phyloP scores from a whole-genome alignment of 148 eudicot species.

The Vaccinium vitisidaea region DNA sequence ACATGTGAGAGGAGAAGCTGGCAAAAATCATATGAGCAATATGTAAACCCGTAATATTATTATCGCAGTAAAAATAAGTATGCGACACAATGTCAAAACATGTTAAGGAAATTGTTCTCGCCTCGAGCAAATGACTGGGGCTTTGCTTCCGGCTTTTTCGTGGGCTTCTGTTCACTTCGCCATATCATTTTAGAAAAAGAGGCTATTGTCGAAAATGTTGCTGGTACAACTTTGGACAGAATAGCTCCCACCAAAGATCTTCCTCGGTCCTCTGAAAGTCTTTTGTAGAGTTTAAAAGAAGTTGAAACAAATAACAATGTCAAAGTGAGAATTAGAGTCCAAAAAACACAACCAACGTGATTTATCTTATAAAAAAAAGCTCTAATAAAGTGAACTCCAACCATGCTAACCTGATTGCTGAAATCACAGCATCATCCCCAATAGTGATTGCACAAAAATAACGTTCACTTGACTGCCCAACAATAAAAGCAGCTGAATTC shows the following conservation, averaged over 20 bases:
- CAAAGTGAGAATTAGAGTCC: not conserved
- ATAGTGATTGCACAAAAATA: slow-evolving; percentile 85
- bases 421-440: slow-evolving; percentile 90
- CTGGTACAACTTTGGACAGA: slow-evolving; percentile 91
- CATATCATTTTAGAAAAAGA: slow-evolving; percentile 82
- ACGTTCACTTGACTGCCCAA: slow-evolving; percentile 97
- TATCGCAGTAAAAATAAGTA: too few relatives aligned
- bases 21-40: slow-evolving; percentile 2
- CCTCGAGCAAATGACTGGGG: slow-evolving; percentile 92
- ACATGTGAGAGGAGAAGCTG: slow-evolving; percentile 90
- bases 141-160: slow-evolving; percentile 65
- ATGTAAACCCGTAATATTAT: not conserved
- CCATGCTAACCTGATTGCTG: slow-evolving; percentile 74
- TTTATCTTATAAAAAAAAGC: not conserved
- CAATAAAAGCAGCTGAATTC: slow-evolving; percentile 96
- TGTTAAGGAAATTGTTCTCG: slow-evolving; percentile 19
- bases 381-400: not conserved
- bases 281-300: slow-evolving; percentile 27
- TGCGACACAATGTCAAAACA: not conserved
- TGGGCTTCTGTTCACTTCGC: slow-evolving; percentile 56
- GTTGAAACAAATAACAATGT: not conserved
- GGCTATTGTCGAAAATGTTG: slow-evolving; percentile 84
- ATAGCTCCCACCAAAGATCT: slow-evolving; percentile 93
- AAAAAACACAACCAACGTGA: not conserved
- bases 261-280: slow-evolving; percentile 86